Evolutionary conservation across 2,329 filamentous ascomycete species (phyloP).

Genomic region (Dothistroma pini): DNA sequence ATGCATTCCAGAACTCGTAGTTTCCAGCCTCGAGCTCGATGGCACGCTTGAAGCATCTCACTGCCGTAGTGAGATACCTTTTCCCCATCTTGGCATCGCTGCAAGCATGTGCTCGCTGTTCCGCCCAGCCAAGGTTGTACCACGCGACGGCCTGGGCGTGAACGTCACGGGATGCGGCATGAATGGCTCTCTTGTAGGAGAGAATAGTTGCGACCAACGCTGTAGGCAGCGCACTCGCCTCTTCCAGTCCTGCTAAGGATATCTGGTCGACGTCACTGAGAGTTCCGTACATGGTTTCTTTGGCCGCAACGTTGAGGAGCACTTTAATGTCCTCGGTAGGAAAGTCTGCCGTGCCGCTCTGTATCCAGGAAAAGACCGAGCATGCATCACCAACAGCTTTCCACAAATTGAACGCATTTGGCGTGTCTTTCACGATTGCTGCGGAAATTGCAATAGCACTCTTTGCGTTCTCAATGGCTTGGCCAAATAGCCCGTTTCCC

Average conservation of each 20-base stretch:
- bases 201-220: constrained; percentile 65
- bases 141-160: constrained; percentile 94
- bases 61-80: constrained; percentile 72
- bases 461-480: constrained; percentile 67
- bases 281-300: constrained; percentile 56
- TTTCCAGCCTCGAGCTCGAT: constrained; percentile 96
- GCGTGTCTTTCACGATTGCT: constrained; percentile 57
- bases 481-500: constrained; percentile 81
- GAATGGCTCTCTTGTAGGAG: constrained; percentile 81
- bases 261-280: constrained; percentile 68
- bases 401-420: constrained; percentile 88
- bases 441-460: constrained; percentile 67
- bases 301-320: constrained; percentile 56
- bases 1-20: constrained; percentile 92
- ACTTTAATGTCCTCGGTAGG: constrained; percentile 56
- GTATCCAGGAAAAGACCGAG: constrained; percentile 75
- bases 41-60: constrained; percentile 88
- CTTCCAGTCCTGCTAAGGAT: constrained; percentile 15
- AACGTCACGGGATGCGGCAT: constrained; percentile 66
- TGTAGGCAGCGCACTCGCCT: constrained; percentile 48
- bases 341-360: constrained; percentile 61
- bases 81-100: constrained; percentile 56
- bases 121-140: constrained; percentile 95
- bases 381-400: constrained; percentile 87
- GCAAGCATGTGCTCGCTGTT: constrained; percentile 72